Conservation (phyloP, 441 rosid species). For the Gossypium armourianum region DNA sequence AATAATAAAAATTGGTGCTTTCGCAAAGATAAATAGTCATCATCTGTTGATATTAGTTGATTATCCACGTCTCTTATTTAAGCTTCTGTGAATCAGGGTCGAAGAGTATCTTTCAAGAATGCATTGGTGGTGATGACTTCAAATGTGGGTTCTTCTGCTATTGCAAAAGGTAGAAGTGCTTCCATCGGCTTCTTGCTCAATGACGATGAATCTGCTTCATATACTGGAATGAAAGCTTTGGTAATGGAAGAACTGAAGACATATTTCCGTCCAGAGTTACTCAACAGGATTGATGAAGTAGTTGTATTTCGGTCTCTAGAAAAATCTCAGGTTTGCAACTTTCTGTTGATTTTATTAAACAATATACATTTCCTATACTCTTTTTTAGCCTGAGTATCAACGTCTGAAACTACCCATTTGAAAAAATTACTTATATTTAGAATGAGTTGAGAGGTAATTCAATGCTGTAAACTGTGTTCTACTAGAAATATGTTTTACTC, state of each 20-base stretch:
- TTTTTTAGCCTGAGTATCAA: neutral
- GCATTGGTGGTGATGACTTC: slow-evolving; percentile 69
- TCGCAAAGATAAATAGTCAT: neutral
- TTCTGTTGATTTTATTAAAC: neutral
- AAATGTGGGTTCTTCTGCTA: slow-evolving; percentile 54
- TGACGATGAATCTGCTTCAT: slow-evolving; percentile 40
- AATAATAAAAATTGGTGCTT: neutral
- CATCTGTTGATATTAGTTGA: neutral
- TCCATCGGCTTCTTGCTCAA: slow-evolving; percentile 51
- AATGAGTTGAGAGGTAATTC: neutral
- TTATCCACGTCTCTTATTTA: slow-evolving; percentile 12
- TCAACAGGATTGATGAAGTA: slow-evolving; percentile 65
- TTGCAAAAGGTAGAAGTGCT: slow-evolving; percentile 51
- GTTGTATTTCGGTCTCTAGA: slow-evolving; percentile 56
- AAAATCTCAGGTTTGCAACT: slow-evolving; percentile 63
- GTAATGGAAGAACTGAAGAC: slow-evolving; percentile 55
- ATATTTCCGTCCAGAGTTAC: slow-evolving; percentile 63
- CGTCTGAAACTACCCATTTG: neutral
- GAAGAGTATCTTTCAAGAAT: slow-evolving; percentile 64
- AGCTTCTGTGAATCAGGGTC: slow-evolving; percentile 38
- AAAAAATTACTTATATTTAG: neutral
- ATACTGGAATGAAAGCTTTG: slow-evolving; percentile 49
- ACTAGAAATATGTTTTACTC: neutral
- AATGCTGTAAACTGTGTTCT: neutral
- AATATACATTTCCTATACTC: neutral